A percentile compares a stretch with the other conserved stretches of the same genome.
Evolutionary conservation across 306 rosid species (phyloP).

Genomic region (Prunus campanulata): DNA sequence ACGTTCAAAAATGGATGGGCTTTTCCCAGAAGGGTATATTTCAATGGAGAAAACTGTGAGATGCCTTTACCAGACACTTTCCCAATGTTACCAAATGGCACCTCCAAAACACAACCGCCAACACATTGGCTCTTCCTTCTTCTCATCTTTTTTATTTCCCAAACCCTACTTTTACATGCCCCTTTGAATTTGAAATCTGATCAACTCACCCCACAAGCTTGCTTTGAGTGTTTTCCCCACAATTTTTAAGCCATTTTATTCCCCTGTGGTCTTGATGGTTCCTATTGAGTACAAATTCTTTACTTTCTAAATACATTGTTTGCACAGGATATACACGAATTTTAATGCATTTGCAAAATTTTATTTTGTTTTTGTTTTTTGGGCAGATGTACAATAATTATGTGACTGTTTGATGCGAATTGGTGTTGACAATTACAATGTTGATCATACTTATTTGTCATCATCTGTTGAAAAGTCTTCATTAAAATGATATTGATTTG

Average conservation of each 20-base stretch:
- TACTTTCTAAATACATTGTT: background rate
- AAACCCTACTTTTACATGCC: background rate
- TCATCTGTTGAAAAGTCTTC: background rate
- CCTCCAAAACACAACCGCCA: slow-evolving; percentile 17
- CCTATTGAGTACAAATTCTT: background rate
- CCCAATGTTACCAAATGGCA: slow-evolving; percentile 61
- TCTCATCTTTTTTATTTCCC: slow-evolving; percentile 17
- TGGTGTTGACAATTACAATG: background rate
- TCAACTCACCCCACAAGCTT: background rate
- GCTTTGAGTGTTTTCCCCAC: background rate
- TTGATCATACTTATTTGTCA: background rate
- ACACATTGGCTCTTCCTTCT: slow-evolving; percentile 6
- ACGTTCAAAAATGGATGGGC: slow-evolving; percentile 74
- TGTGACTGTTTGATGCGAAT: background rate
- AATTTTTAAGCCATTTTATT: background rate
- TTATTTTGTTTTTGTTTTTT: no score
- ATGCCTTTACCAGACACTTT: slow-evolving; percentile 69
- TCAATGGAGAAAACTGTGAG: slow-evolving; percentile 68
- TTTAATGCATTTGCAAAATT: no score
- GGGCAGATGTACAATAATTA: background rate
- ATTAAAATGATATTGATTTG: no score
- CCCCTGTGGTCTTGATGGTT: background rate
- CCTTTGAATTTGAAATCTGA: background rate
- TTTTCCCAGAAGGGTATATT: slow-evolving; percentile 72
- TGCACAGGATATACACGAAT: background rate